Base-by-base conservation (phyloP, 2,329 filamentous ascomycete genomes). In the Diaporthe humulicola region DNA sequence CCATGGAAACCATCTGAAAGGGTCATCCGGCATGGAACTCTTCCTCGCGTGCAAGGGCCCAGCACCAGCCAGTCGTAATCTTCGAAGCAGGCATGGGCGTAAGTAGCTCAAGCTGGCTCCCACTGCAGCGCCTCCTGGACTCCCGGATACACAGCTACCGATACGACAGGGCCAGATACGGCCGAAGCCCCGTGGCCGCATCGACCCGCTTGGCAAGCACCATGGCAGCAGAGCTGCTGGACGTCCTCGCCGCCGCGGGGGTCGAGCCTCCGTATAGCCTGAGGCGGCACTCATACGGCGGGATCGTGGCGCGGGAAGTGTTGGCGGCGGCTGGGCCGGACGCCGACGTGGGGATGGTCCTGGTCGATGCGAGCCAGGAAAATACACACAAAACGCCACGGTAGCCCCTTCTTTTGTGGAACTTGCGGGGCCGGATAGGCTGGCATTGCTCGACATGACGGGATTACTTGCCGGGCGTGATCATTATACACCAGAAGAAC, bases 141-240 rank as follows among this genome's bases (percentile, higher is more conserved):
- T 6, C 25, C 7, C 74, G 50, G 50, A 73, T 75, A 28, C 71
- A 71, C 52, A 75, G 71, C 61, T 57, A 67, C 30, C 28, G 74
- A 36, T 75, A 75, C 50, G 71, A 73, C 74, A 50, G 74, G 25
- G 70, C 74, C 22, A 71, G 71, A 1, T 75, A 73, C 33, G 74
- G 70, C n/a, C 58, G 71, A 10, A 70, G 61, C 50, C 70, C 67
- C 7, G 17, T 7, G 10, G 33, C 70, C 3, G 5, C 40, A 12
- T 40, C 30, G 3, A 28, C 9, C 17, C 56, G 70, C 9, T 22
- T n/a, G 56, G 70, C 56, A 45, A 48, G 56, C 42, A 72, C 19
- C 33, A 54, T 64, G 33, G 70, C 70, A 2, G 56, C 54, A 10
- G 70, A 71, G 56, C 40, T 71, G 28, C 9, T 71, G 17, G 70